These are phyloP conservation scores for Cardamine chenopodiifolia DNA, from an alignment of 345 rosid species.

Conservation along the genomic window DNA sequence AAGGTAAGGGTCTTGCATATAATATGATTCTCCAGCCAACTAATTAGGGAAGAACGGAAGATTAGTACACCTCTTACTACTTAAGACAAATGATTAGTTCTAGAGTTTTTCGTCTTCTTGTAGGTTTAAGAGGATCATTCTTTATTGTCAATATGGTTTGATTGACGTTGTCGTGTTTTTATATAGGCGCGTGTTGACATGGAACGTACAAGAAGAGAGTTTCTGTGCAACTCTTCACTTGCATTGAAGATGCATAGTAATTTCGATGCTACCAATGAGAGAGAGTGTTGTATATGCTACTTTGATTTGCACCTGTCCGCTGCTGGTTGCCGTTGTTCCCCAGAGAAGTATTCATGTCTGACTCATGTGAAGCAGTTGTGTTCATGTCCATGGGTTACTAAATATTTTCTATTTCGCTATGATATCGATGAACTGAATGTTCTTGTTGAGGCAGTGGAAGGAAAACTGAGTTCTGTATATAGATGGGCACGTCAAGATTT, in stretches of 20 bases:
- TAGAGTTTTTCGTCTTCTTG: slow-evolving; percentile 4
- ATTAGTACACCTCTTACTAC: background rate
- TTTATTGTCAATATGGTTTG: slow-evolving; percentile 26
- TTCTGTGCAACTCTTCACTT: slow-evolving; percentile 59
- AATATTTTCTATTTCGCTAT: slow-evolving; percentile 83
- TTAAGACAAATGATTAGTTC: background rate
- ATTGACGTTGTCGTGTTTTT: slow-evolving; percentile 28
- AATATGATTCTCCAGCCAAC: slow-evolving; percentile 5
- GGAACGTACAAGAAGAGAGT: slow-evolving; percentile 71
- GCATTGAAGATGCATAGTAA: slow-evolving; percentile 84
- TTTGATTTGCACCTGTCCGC: slow-evolving; percentile 98
- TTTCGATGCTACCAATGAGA: slow-evolving; percentile 87
- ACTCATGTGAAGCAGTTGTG: slow-evolving; percentile 88
- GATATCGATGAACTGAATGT: slow-evolving; percentile 76
- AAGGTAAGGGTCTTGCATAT: slow-evolving; percentile 11
- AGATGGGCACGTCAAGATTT: slow-evolving; percentile 98
- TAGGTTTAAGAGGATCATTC: slow-evolving; percentile 16
- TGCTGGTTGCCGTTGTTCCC: slow-evolving; percentile 91
- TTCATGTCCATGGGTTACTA: slow-evolving; percentile 68
- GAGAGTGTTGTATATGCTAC: slow-evolving; percentile 87
- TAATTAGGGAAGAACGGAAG: slow-evolving; percentile 7
- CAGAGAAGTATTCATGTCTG: slow-evolving; percentile 88
- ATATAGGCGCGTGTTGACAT: slow-evolving; percentile 74
- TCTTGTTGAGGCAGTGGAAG: slow-evolving; percentile 96
- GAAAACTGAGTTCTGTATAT: slow-evolving; percentile 89